Evolutionary conservation across 208 protist species (phyloP), one percentile per base, ranked within the genome.

Genomic region (Crithidia fasciculata): DNA sequence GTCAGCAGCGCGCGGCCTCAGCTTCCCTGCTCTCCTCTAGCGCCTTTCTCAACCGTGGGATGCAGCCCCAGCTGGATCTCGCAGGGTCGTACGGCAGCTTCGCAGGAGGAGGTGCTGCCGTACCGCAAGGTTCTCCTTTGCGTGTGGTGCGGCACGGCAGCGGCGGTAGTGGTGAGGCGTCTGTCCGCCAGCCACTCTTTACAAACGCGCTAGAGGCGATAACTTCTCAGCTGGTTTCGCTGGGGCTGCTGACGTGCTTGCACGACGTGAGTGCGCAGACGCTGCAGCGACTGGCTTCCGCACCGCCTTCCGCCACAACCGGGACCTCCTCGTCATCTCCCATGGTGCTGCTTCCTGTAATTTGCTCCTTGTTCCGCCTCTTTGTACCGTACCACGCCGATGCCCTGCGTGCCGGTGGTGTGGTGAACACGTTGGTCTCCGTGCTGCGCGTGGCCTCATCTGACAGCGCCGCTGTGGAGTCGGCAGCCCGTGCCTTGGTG

Each of bases 401-500:
- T 19, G 50, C 57, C n/a, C 28, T 79, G 52, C 66, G 45, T 6
- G 5, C 18, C 8, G 39, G 68, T 44, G 74, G 68, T 66, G 66
- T 63, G 18, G 7, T 91, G 16, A 68, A 75, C 12, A 74, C 72
- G n/a, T 63, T 93, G 36, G 41, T 85, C 18, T 62, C 71, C 44
- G 71, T 88, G 40, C 73, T 94, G 10, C 77, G 82, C 15, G 54
- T n/a, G 36, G 78, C 75, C 57, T 62, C 66, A 18, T 45, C 56
- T 3, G 66, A 86, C 66, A 64, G 18, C 13, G 69, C 76, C 58
- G 76, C 88, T 3, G 83, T 91, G 58, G 81, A 88, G 78, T 84
- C 85, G 44, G 78, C 78, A 8, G 76, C 90, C 13, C 87, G 90
- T 18, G 81, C 83, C 7, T 71, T 95, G 63, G 85, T 88, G 41